Percentiles rank a stretch among this genome's conserved stretches.
These are phyloP conservation scores for Heterobasidion irregulare DNA, from an alignment of 1,284 basidiomycete species.

Conservation along the genomic window DNA sequence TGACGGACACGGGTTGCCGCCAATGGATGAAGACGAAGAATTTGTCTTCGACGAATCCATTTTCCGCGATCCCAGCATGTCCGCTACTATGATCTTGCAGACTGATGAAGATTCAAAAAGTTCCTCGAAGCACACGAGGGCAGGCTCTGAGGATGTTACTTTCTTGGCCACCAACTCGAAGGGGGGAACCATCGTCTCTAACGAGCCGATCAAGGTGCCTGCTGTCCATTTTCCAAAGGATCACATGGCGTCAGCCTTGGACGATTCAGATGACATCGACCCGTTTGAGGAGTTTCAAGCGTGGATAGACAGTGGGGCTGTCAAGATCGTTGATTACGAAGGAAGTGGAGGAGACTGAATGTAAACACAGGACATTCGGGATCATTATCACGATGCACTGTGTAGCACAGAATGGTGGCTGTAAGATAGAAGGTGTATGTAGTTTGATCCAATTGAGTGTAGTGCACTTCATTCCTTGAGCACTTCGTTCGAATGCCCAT, in stretches of 20 bases:
- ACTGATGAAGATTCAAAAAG: neutral
- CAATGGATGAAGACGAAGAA: constrained; percentile 16
- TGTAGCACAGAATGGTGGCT: neutral
- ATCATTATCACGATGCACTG: neutral
- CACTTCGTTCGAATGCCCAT: neutral
- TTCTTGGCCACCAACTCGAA: no score
- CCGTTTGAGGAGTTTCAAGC: constrained; percentile 38
- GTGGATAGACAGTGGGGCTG: constrained; percentile 24
- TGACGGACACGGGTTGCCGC: no score
- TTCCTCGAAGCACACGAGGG: no score
- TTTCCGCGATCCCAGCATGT: constrained; percentile 16
- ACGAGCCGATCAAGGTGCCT: no score
- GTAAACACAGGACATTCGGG: neutral
- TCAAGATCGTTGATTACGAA: neutral
- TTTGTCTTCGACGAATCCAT: constrained; percentile 25
- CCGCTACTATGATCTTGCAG: neutral
- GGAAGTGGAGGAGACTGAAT: neutral
- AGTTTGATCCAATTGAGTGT: neutral
- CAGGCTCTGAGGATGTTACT: no score
- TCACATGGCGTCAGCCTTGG: neutral
- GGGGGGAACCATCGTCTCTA: no score
- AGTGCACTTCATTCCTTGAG: neutral
- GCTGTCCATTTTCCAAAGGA: no score
- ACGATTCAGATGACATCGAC: constrained; percentile 13
- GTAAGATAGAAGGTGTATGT: neutral